Percentiles rank a stretch among this genome's conserved stretches.
Evolutionary conservation across 108 stramenopile genomes (phyloP).

Genomic region (Seminavis robusta): DNA sequence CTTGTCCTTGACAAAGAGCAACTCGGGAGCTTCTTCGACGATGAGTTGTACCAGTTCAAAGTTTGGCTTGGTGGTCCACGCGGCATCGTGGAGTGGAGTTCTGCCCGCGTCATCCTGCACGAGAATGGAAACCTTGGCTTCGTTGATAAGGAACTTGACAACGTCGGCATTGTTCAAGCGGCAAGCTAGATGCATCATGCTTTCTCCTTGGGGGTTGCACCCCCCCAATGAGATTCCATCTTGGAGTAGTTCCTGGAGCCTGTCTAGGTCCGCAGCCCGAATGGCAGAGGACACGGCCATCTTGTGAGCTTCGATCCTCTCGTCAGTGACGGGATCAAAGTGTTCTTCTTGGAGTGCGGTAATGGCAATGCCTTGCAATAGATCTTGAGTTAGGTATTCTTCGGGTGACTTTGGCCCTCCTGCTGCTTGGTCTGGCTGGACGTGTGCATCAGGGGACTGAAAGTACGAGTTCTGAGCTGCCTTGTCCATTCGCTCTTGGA

Average conservation of each 20-base stretch:
- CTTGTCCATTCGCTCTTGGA: too few species aligned
- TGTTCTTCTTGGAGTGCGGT: too few species aligned
- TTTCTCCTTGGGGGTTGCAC: slow-evolving; percentile 54
- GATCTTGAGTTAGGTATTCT: too few species aligned
- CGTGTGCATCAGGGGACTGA: too few species aligned
- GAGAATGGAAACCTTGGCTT: slow-evolving; percentile 18
- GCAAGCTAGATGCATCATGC: slow-evolving; percentile 56
- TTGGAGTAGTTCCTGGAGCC: slow-evolving; percentile 28
- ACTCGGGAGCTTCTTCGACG: slow-evolving; percentile 14
- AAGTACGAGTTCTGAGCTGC: too few species aligned
- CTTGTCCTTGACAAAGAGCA: slow-evolving; percentile 21
- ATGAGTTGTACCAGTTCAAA: slow-evolving; percentile 26
- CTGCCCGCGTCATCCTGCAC: slow-evolving; percentile 51
- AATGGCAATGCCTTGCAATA: too few species aligned
- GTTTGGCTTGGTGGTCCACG: slow-evolving; percentile 35
- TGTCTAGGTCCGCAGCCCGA: slow-evolving; percentile 44
- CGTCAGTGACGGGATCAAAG: too few species aligned
- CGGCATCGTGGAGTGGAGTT: slow-evolving; percentile 51
- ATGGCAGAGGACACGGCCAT: slow-evolving; percentile 46
- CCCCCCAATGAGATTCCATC: slow-evolving; percentile 23
- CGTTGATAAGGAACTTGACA: slow-evolving; percentile 34
- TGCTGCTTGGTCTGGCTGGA: too few species aligned
- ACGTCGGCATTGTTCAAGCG: slow-evolving; percentile 27
- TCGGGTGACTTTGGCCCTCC: too few species aligned
- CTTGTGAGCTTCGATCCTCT: too few species aligned